These are phyloP conservation scores for Castanospermum australe DNA, from an alignment of 306 rosid species.

Conservation along the genomic window DNA sequence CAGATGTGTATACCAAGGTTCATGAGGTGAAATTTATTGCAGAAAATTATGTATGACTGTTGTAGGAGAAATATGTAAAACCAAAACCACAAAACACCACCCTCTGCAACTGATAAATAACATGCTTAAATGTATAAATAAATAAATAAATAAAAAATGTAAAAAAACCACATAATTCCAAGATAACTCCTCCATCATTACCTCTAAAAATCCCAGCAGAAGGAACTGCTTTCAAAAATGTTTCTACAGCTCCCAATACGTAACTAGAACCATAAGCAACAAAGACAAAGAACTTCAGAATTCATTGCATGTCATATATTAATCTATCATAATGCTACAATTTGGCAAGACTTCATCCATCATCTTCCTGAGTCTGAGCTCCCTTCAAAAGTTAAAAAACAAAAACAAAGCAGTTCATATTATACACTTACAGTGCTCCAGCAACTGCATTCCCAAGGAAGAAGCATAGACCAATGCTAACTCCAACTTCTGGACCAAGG, in stretches of 20 bases:
- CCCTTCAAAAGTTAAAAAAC: conserved; percentile 8
- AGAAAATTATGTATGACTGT: conserved; percentile 3
- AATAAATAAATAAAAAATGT: not conserved
- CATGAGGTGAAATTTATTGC: not conserved
- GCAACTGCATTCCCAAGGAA: conserved; percentile 99
- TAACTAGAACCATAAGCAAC: conserved; percentile 66
- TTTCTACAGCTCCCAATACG: conserved; percentile 98
- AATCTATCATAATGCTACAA: conserved; percentile 24
- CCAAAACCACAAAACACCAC: conserved; percentile 8
- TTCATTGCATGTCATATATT: not conserved
- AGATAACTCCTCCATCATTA: conserved; percentile 27
- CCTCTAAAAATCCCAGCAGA: conserved; percentile 94
- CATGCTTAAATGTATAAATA: not conserved
- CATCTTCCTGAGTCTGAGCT: conserved; percentile 12
- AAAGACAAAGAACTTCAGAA: conserved; percentile 33
- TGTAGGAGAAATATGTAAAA: not conserved
- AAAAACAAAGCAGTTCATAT: conserved; percentile 13
- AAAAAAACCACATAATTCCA: not conserved
- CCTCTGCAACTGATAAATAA: not conserved
- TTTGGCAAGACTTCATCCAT: conserved; percentile 18
- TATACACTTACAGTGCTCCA: conserved; percentile 87
- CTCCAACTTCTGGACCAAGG: conserved; percentile 99
- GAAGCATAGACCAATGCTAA: conserved; percentile 98
- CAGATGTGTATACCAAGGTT: conserved; percentile 4
- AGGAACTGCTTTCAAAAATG: conserved; percentile 95